Evolutionary conservation across 2,329 filamentous ascomycete genomes (phyloP), one percentile per base, ranked within the genome.

Genomic region (Exophiala oligosperma): DNA sequence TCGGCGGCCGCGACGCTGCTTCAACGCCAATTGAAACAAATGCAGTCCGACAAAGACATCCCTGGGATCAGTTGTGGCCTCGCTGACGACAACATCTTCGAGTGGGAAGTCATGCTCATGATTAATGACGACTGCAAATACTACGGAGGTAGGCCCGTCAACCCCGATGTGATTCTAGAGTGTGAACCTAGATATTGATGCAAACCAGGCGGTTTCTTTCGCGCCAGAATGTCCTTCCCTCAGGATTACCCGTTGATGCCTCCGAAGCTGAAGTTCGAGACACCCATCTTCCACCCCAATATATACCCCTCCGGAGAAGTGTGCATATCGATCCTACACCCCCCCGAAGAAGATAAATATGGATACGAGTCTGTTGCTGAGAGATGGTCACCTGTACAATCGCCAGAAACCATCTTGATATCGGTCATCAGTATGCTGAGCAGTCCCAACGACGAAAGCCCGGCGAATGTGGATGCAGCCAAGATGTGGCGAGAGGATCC

Each of bases 51-150:
- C 73, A 93, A 92, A 72, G 92, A 96, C 74, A 89, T 97, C 48
- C 91, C 91, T 0, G 94, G 93, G 53, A 96, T 97, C 70, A 97
- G 92, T 62, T 96, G 91, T 69, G 94, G 94, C 0, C 79, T 99
- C 44, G 86, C 92, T 52, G 86, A 88, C 69, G 90, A 89, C 73
- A 89, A 96, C 72, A 86, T 97, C 8, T 97, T 97, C 66, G 90
- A 96, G 78, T 99, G 94, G 94, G 92, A 97, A 75, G 92, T 97
- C 21, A 96, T 97, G 90, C 85, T 99, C 61, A 97, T 99, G 93
- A 93, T 97, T 65, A 91, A 86, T 62, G 92, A 97, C 68, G 92
- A 96, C 71, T 92, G 90, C 76, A 93, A 92, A 76, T 90, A 90
- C 74, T 97, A 97, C 69, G 92, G 92, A 69, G 92, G 92, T 93